Conservation (phyloP, 2,329 filamentous ascomycete genomes). For the Penicillium sp. region DNA sequence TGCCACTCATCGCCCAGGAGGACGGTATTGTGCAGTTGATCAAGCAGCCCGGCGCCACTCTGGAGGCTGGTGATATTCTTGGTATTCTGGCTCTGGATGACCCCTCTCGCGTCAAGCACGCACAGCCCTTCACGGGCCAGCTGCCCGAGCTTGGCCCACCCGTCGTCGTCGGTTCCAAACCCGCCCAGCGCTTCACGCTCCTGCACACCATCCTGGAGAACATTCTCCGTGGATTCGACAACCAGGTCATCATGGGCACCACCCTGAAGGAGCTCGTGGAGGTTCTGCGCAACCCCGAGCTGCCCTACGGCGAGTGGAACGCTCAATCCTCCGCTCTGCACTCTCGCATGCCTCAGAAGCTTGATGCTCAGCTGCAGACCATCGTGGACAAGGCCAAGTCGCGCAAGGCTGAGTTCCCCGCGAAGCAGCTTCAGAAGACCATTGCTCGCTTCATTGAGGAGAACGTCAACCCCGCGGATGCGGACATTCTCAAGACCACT, state of each 20-base stretch:
- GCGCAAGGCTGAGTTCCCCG: constrained; percentile 81
- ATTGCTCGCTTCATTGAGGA: constrained; percentile 87
- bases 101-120: constrained; percentile 92
- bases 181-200: constrained; percentile 76
- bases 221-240: constrained; percentile 91
- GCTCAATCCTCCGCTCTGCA: constrained; percentile 95
- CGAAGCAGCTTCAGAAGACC: constrained; percentile 76
- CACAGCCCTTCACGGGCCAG: constrained; percentile 85
- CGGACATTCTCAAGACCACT: constrained; percentile 63
- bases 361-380: constrained; percentile 74
- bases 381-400: constrained; percentile 77
- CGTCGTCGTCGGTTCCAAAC: constrained; percentile 82
- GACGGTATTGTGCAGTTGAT: constrained; percentile 96
- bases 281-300: constrained; percentile 79
- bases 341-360: constrained; percentile 90
- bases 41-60: constrained; percentile 96
- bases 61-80: constrained; percentile 97
- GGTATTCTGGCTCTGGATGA: constrained; percentile 94
- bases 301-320: constrained; percentile 95
- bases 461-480: constrained; percentile 67
- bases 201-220: constrained; percentile 73
- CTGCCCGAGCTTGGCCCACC: constrained; percentile 81
- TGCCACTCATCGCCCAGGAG: constrained; percentile 91
- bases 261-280: constrained; percentile 85
- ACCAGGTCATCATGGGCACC: constrained; percentile 88